These are phyloP conservation scores for Fraxinus platypoda DNA, from an alignment of 305 asterid species.

Conservation along the genomic window DNA sequence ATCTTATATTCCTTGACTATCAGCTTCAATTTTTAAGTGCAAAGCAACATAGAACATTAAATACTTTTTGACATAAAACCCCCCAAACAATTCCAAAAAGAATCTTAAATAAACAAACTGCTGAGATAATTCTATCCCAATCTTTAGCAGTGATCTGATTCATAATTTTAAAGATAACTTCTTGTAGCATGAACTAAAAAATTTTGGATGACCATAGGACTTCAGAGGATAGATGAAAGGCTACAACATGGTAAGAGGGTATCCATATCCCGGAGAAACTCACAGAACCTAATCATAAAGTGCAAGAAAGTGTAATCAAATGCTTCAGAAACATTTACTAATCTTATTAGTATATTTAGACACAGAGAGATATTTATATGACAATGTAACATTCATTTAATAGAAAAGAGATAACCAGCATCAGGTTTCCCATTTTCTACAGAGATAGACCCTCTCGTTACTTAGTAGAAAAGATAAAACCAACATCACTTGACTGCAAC, in stretches of 20 bases:
- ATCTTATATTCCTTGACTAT: background rate
- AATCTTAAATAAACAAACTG: background rate
- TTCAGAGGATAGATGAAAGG: background rate
- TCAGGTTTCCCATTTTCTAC: background rate
- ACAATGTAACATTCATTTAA: background rate
- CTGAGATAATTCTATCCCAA: background rate
- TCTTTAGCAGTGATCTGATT: background rate
- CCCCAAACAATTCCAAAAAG: background rate
- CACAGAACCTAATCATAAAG: background rate
- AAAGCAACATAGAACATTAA: background rate
- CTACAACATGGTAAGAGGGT: background rate
- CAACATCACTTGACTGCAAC: background rate
- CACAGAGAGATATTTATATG: background rate
- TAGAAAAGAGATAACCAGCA: background rate
- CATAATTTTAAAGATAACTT: background rate
- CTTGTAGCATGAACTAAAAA: background rate
- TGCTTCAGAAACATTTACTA: background rate
- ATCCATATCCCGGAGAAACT: background rate
- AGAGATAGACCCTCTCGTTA: background rate
- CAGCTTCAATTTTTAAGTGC: background rate
- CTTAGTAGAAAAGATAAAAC: background rate
- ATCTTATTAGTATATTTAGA: background rate
- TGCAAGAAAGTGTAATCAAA: background rate
- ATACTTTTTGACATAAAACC: background rate
- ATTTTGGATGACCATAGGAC: background rate